phyloP scores from a whole-genome alignment of 1,139 yeast species.

The Saccharomyces hybrid region DNA sequence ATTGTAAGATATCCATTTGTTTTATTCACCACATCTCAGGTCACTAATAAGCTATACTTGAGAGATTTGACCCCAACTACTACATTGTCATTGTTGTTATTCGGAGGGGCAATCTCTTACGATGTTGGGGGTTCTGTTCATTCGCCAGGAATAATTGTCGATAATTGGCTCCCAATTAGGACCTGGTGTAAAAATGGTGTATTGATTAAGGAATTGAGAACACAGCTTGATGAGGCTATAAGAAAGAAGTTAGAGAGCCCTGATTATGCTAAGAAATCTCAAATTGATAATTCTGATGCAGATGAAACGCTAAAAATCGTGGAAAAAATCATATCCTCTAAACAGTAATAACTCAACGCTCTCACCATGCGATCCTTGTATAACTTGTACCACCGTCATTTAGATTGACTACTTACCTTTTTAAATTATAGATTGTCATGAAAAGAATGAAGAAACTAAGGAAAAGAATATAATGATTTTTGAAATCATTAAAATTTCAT shows the following conservation, averaged over 20 bases:
- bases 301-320: conserved; percentile 31
- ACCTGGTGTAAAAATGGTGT: conserved; percentile 96
- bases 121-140: conserved; percentile 50
- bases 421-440: too few species aligned
- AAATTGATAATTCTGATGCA: conserved; percentile 13
- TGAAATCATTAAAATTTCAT: too few species aligned
- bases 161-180: conserved; percentile 72
- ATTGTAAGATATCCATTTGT: conserved; percentile 45
- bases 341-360: too few species aligned
- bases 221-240: conserved; percentile 58
- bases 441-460: too few species aligned
- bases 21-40: conserved; percentile 48
- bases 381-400: too few species aligned
- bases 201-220: conserved; percentile 62
- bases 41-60: conserved; percentile 61
- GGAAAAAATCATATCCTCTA: too few species aligned
- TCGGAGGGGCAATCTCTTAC: conserved; percentile 71
- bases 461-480: too few species aligned
- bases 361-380: too few species aligned
- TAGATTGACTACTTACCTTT: too few species aligned
- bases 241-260: conserved; percentile 48
- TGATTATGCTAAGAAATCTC: conserved; percentile 15
- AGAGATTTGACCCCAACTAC: conserved; percentile 75
- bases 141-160: conserved; percentile 63
- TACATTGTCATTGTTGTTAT: conserved; percentile 60